phyloP scores from a whole-genome alignment of 768 basidiomycete species.

The Termitomyces sp. region DNA sequence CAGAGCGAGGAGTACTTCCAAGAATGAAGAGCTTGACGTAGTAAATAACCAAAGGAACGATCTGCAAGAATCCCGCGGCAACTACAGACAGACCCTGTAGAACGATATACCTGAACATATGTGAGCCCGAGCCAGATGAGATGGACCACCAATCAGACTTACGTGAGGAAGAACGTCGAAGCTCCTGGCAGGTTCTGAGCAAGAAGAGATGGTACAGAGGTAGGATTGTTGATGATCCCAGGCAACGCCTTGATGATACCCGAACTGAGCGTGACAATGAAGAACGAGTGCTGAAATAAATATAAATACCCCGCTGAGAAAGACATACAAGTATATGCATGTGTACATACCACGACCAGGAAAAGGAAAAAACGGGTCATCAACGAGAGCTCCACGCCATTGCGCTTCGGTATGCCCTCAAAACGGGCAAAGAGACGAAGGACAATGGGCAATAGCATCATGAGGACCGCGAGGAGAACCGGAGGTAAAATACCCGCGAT shows the following conservation, averaged over 20 bases:
- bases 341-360: slow-evolving; percentile 73
- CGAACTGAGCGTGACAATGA: slow-evolving; percentile 80
- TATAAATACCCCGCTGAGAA: background rate
- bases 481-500: slow-evolving; percentile 86
- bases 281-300: slow-evolving; percentile 76
- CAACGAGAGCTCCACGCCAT: slow-evolving; percentile 79
- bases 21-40: slow-evolving; percentile 87
- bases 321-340: background rate
- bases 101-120: slow-evolving; percentile 52
- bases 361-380: slow-evolving; percentile 94
- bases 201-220: slow-evolving; percentile 61
- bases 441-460: slow-evolving; percentile 82
- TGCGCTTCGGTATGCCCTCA: slow-evolving; percentile 86
- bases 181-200: slow-evolving; percentile 77
- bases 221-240: slow-evolving; percentile 59
- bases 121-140: background rate
- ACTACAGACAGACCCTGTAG: slow-evolving; percentile 78
- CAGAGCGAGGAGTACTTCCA: slow-evolving; percentile 82
- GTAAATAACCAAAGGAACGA: slow-evolving; percentile 72
- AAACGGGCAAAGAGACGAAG: slow-evolving; percentile 75
- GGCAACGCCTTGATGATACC: slow-evolving; percentile 75
- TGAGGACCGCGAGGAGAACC: slow-evolving; percentile 81
- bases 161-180: slow-evolving; percentile 90
- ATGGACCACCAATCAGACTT: slow-evolving; percentile 15
- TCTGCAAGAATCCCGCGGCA: slow-evolving; percentile 75